These are phyloP conservation scores for Ganoderma sinense DNA, from an alignment of 1,284 basidiomycete genomes.

Conservation along the genomic window DNA sequence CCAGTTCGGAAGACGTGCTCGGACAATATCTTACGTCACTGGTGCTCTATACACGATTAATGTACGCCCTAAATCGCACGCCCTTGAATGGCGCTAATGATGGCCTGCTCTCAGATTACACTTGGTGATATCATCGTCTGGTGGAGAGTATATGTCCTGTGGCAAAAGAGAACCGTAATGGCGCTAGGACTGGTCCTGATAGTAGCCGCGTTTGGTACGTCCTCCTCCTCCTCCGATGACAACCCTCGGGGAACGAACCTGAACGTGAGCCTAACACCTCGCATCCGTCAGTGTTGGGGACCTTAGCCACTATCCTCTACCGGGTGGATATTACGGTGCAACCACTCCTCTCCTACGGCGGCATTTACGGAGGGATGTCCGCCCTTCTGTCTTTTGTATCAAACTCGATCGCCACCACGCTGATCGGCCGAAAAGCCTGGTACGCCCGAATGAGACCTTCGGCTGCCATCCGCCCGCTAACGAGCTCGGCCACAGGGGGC, in stretches of 20 bases:
- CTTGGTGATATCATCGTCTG: not conserved
- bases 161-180: not conserved
- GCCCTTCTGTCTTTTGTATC: not conserved
- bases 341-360: not conserved
- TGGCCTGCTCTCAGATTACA: not conserved
- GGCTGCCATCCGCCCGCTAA: not conserved
- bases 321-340: not conserved
- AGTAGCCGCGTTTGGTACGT: not conserved
- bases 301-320: not conserved
- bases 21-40: not conserved
- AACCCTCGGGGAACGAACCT: too few species aligned
- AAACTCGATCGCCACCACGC: not conserved
- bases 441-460: not conserved
- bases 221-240: too few species aligned
- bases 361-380: not conserved
- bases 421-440: not conserved
- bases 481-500: not conserved
- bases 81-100: not conserved
- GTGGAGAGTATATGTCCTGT: not conserved
- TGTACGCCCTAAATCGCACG: not conserved
- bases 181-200: not conserved
- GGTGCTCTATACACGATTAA: not conserved
- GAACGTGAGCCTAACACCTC: not conserved
- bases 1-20: not conserved
- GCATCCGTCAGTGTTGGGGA: not conserved